Evolutionary conservation across 768 basidiomycete species (phyloP).

Genomic region (Podaxis pistillaris): DNA sequence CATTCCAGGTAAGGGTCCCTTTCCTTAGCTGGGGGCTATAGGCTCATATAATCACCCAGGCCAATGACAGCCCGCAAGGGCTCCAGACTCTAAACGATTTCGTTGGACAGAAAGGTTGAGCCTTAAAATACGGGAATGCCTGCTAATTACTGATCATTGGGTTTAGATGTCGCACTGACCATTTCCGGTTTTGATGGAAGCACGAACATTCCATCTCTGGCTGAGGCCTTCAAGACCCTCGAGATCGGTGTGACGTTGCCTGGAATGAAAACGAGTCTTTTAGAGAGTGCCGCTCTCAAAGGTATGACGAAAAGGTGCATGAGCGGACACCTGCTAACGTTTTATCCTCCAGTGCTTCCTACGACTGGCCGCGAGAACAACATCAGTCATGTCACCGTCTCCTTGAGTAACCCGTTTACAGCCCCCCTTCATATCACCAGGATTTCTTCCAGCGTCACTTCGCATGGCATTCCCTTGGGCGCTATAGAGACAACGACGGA

Average conservation of each 20-base stretch:
- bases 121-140: background rate
- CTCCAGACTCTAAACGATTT: constrained; percentile 66
- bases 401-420: constrained; percentile 67
- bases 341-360: constrained; percentile 45
- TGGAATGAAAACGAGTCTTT: constrained; percentile 54
- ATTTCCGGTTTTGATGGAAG: constrained; percentile 62
- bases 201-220: constrained; percentile 56
- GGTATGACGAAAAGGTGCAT: constrained; percentile 29
- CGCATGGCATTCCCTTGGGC: constrained; percentile 61
- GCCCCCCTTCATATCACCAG: constrained; percentile 54
- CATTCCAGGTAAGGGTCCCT: constrained; percentile 43
- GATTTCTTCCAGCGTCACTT: constrained; percentile 58
- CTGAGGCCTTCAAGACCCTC: constrained; percentile 60
- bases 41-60: constrained; percentile 31
- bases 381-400: constrained; percentile 62
- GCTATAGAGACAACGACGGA: constrained; percentile 51
- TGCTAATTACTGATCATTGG: background rate
- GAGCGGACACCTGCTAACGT: background rate
- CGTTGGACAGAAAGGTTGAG: constrained; percentile 54
- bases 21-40: background rate
- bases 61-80: constrained; percentile 60
- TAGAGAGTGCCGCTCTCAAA: constrained; percentile 54
- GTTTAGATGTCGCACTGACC: constrained; percentile 49
- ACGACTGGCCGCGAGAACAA: constrained; percentile 64
- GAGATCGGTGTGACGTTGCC: constrained; percentile 57